A percentile compares a stretch with the other conserved stretches of the same genome.
Conservation (phyloP, 2,329 filamentous ascomycete species). For the Exophiala xenobiotica region DNA sequence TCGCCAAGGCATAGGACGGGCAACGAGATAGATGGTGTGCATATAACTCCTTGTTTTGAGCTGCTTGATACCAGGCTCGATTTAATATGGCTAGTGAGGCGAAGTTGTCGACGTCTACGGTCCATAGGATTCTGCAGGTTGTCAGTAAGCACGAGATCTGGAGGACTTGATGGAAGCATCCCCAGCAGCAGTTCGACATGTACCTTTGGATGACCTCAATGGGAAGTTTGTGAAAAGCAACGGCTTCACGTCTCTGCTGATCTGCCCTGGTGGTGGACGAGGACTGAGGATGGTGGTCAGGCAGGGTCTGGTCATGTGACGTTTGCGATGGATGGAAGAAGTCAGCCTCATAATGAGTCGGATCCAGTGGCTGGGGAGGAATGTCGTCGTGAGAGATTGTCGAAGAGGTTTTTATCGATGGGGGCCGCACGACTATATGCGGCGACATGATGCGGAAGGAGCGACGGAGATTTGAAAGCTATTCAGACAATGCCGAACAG, state of each 20-base stretch:
- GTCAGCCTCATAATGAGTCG: conserved; percentile 14
- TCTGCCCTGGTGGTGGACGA: conserved; percentile 6
- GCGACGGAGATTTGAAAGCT: neutral
- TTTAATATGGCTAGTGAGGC: conserved; percentile 47
- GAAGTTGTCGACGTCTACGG: conserved; percentile 48
- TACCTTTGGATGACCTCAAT: conserved; percentile 28
- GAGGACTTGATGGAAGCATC: neutral
- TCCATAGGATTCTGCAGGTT: conserved; percentile 45
- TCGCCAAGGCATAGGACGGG: conserved; percentile 42
- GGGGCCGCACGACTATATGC: conserved; percentile 13
- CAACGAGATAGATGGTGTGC: conserved; percentile 47
- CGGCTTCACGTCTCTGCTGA: conserved; percentile 2
- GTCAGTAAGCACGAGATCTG: conserved; percentile 7
- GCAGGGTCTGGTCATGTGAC: conserved; percentile 9
- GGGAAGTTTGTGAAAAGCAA: conserved; percentile 26
- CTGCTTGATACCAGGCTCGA: conserved; percentile 44
- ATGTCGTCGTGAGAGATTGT: conserved; percentile 20
- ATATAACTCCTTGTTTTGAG: conserved; percentile 46
- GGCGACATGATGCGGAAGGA: conserved; percentile 10
- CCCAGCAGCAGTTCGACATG: neutral
- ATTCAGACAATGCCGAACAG: conserved; percentile 4
- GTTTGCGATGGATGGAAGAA: neutral
- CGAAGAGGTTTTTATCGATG: conserved; percentile 14
- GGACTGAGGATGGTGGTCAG: conserved; percentile 5
- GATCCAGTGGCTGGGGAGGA: conserved; percentile 26